Conservation (phyloP, 306 rosid genomes). For the Potentilla sterilis region DNA sequence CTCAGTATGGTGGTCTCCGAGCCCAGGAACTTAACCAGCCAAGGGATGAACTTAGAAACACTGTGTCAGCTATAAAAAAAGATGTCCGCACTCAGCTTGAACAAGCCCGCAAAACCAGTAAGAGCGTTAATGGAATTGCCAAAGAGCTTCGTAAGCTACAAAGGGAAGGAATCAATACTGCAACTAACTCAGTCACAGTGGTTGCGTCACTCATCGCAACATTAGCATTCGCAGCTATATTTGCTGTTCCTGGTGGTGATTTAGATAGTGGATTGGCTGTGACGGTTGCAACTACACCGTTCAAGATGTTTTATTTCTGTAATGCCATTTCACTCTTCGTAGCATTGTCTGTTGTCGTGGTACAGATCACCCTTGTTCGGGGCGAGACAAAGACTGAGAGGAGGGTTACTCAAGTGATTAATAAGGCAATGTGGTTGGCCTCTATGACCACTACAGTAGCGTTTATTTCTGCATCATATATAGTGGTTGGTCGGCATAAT, state of each 20-base stretch:
- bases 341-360: constrained; percentile 79
- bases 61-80: constrained; percentile 65
- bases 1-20: constrained; percentile 55
- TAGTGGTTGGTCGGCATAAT: constrained; percentile 66
- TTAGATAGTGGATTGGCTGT: constrained; percentile 47
- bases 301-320: constrained; percentile 63
- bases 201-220: constrained; percentile 87
- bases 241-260: constrained; percentile 88
- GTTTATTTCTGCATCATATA: constrained; percentile 68
- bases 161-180: constrained; percentile 69
- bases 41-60: constrained; percentile 75
- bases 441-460: constrained; percentile 68
- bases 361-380: constrained; percentile 80
- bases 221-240: constrained; percentile 85
- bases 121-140: constrained; percentile 70
- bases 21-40: constrained; percentile 82
- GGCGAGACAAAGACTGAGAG: constrained; percentile 79
- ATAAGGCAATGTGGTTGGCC: constrained; percentile 95
- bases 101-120: constrained; percentile 77
- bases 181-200: constrained; percentile 83
- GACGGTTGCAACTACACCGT: constrained; percentile 39
- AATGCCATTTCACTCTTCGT: constrained; percentile 76
- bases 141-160: constrained; percentile 69
- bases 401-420: constrained; percentile 72
- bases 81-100: constrained; percentile 81